Percentiles rank a stretch among this genome's conserved stretches.
Evolutionary conservation across 2,329 filamentous ascomycete genomes (phyloP).

Genomic region (Aspergillus arachidicola): DNA sequence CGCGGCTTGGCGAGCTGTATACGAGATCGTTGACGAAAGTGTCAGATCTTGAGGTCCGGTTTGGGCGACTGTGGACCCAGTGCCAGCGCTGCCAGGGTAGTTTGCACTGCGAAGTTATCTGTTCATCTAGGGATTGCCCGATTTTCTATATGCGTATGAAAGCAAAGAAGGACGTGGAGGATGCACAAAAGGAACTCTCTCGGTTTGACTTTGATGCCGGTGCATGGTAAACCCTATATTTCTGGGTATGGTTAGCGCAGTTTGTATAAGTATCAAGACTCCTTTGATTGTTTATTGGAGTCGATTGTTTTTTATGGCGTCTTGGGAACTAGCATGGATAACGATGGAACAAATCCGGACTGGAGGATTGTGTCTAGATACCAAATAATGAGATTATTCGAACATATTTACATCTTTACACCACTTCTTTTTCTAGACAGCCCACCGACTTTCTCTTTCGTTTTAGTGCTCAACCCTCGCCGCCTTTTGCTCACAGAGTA

Average conservation of each 20-base stretch:
- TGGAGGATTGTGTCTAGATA: slow-evolving; percentile 6
- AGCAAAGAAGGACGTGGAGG: slow-evolving; percentile 97
- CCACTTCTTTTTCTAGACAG: no score
- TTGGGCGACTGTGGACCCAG: slow-evolving; percentile 94
- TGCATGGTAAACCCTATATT: slow-evolving; percentile 55
- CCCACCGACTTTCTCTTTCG: no score
- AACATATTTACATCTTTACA: neutral
- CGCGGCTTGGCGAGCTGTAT: slow-evolving; percentile 88
- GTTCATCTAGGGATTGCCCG: slow-evolving; percentile 91
- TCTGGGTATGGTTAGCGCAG: slow-evolving; percentile 3
- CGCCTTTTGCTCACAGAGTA: no score
- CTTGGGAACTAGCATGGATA: slow-evolving; percentile 13
- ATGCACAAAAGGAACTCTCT: slow-evolving; percentile 84
- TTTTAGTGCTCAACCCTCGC: no score
- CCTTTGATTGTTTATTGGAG: neutral
- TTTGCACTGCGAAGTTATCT: slow-evolving; percentile 98
- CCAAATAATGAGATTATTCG: neutral
- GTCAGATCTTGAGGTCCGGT: slow-evolving; percentile 89
- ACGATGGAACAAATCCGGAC: neutral
- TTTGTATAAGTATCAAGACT: slow-evolving; percentile 21
- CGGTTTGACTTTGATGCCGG: slow-evolving; percentile 87
- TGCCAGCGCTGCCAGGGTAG: slow-evolving; percentile 97
- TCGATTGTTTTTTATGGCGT: slow-evolving; percentile 12
- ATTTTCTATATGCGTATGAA: slow-evolving; percentile 99
- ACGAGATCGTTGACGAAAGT: slow-evolving; percentile 86